phyloP scores from a whole-genome alignment of 805 yeast species.

The Metschnikowia anglica region DNA sequence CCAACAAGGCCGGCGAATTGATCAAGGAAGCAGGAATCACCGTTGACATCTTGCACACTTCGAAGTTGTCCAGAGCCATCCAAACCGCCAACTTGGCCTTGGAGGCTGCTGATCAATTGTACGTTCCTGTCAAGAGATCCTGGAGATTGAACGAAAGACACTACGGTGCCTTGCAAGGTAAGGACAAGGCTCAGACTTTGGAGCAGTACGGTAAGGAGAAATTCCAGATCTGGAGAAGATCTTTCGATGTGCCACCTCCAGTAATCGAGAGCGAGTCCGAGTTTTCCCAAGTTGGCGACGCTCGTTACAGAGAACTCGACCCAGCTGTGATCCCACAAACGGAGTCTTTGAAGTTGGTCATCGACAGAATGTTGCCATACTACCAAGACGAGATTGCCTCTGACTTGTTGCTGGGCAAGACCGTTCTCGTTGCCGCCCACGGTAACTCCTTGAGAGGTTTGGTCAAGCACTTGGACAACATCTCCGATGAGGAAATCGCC shows the following conservation, averaged over 20 bases:
- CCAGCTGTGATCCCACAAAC: conserved; percentile 88
- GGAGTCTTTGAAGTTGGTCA: conserved; percentile 91
- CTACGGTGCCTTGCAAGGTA: conserved; percentile 98
- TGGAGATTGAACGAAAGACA: conserved; percentile 99
- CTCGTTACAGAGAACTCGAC: conserved; percentile 80
- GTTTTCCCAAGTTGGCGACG: conserved; percentile 83
- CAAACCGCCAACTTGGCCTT: conserved; percentile 96
- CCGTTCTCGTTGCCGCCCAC: conserved; percentile 93
- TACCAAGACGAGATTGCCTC: conserved; percentile 90
- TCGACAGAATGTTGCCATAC: conserved; percentile 95
- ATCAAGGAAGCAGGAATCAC: conserved; percentile 79
- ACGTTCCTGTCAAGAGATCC: conserved; percentile 88
- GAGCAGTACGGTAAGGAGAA: conserved; percentile 85
- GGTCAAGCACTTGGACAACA: conserved; percentile 92
- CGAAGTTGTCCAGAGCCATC: conserved; percentile 89
- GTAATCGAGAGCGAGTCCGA: conserved; percentile 70
- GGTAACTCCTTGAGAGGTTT: conserved; percentile 98
- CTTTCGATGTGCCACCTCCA: conserved; percentile 96
- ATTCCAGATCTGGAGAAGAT: conserved; percentile 97
- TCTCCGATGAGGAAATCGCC: conserved; percentile 89
- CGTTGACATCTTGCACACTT: conserved; percentile 89
- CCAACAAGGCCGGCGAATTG: conserved; percentile 89
- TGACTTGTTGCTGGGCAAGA: conserved; percentile 82
- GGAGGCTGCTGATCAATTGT: conserved; percentile 82
- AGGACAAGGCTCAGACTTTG: conserved; percentile 93